A percentile compares a stretch with the other conserved stretches of the same genome.
phyloP scores from a whole-genome alignment of 1,284 basidiomycete genomes.

The Ceratobasidium sp. region DNA sequence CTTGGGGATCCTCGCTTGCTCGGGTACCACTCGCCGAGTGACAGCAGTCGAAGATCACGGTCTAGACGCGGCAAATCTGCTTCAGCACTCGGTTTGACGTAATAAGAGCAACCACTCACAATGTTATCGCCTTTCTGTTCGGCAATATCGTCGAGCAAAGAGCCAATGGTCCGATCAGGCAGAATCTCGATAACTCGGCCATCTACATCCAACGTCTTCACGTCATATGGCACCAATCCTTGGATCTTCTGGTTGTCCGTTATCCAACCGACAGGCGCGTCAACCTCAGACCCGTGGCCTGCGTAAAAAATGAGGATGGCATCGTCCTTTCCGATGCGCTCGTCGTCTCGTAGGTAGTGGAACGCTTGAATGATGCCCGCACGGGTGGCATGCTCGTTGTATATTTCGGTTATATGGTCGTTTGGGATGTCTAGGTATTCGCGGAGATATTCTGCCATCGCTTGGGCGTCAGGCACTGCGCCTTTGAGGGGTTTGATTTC shows the following conservation, averaged over 20 bases:
- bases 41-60: constrained; percentile 73
- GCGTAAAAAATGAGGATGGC: constrained; percentile 77
- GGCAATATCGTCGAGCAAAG: constrained; percentile 56
- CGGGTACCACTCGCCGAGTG: constrained; percentile 64
- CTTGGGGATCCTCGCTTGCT: constrained; percentile 61
- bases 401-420: constrained; percentile 68
- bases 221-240: constrained; percentile 73
- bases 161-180: constrained; percentile 10
- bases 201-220: constrained; percentile 64
- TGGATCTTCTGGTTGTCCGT: constrained; percentile 61
- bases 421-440: constrained; percentile 69
- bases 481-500: constrained; percentile 2
- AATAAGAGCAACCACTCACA: constrained; percentile 34
- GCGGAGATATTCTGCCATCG: constrained; percentile 72
- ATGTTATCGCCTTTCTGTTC: constrained; percentile 74
- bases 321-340: constrained; percentile 69
- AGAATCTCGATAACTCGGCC: constrained; percentile 62
- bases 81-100: neutral
- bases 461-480: constrained; percentile 54
- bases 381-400: constrained; percentile 71
- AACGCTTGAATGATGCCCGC: constrained; percentile 70
- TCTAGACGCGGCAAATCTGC: constrained; percentile 50
- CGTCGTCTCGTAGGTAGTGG: constrained; percentile 69
- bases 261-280: constrained; percentile 59
- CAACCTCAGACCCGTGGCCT: constrained; percentile 71